Evolutionary conservation across 106 monocot genomes (phyloP).

Genomic region (Platanthera zijinensis): DNA sequence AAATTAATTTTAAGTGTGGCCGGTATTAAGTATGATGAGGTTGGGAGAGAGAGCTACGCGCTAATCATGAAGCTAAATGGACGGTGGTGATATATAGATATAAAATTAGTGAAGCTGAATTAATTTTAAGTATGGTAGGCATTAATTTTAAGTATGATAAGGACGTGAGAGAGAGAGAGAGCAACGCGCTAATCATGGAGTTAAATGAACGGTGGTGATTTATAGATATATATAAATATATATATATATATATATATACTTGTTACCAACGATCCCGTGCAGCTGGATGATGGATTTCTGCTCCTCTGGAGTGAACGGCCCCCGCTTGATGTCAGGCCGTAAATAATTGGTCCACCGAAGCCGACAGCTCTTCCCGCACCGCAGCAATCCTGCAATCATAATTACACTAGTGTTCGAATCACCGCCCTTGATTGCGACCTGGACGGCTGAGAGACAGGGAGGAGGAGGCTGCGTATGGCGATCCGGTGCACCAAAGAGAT

Average conservation of each 20-base stretch:
- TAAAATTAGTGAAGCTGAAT: not conserved
- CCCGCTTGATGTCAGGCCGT: constrained; percentile 86
- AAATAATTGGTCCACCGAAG: constrained; percentile 91
- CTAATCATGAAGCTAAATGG: not conserved
- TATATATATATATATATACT: constrained; percentile 45
- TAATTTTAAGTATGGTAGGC: not conserved
- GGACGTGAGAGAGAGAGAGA: not conserved
- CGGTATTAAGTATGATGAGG: not conserved
- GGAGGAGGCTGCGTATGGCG: not conserved
- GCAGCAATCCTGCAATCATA: constrained; percentile 37
- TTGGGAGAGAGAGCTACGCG: too few species aligned
- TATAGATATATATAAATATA: constrained; percentile 20
- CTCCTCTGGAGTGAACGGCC: constrained; percentile 75
- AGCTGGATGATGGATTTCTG: constrained; percentile 81
- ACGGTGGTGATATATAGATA: not conserved
- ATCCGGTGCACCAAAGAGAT: not conserved
- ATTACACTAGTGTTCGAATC: too few species aligned
- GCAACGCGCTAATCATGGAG: not conserved
- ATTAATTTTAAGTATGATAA: not conserved
- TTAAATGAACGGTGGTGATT: not conserved
- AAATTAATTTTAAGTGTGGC: not conserved
- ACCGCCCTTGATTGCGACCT: not conserved
- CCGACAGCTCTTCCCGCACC: constrained; percentile 95
- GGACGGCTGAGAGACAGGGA: not conserved
- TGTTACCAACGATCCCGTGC: constrained; percentile 85